phyloP scores from a whole-genome alignment of 441 rosid species.

The Brassica balearica region DNA sequence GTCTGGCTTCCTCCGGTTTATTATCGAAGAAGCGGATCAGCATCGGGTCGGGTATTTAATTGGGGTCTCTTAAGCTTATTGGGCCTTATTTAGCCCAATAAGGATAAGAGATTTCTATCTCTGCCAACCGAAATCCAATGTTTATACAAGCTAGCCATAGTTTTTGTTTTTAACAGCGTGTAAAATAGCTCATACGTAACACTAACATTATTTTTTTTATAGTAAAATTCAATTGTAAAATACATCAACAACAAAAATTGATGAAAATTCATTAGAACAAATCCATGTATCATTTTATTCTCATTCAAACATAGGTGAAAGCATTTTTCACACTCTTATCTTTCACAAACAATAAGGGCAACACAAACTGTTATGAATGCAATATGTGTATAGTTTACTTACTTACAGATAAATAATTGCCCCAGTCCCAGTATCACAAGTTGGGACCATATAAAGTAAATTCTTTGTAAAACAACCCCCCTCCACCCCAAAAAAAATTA shows the following conservation, averaged over 20 bases:
- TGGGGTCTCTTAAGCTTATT: neutral
- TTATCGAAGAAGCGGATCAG: neutral
- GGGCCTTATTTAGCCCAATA: conserved; percentile 22
- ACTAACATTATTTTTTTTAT: no score
- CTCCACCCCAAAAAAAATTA: neutral
- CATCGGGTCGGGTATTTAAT: neutral
- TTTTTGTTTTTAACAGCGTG: no score
- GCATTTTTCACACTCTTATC: conserved; percentile 15
- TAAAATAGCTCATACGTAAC: no score
- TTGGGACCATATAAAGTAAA: conserved; percentile 15
- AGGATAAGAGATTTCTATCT: neutral
- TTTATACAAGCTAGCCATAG: neutral
- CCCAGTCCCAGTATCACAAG: conserved; percentile 24
- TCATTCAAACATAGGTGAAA: conserved; percentile 21
- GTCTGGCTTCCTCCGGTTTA: conserved; percentile 10
- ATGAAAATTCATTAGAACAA: no score
- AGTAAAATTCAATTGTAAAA: no score
- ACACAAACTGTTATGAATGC: conserved; percentile 12
- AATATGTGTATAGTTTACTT: conserved; percentile 23
- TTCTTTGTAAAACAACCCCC: conserved; percentile 24
- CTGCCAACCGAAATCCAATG: neutral
- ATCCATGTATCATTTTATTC: conserved; percentile 13
- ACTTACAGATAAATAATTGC: conserved; percentile 23
- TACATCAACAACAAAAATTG: no score
- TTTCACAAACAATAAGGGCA: conserved; percentile 30